Conservation (phyloP, 352 stramenopile genomes). For the Blastocystis sp. region DNA sequence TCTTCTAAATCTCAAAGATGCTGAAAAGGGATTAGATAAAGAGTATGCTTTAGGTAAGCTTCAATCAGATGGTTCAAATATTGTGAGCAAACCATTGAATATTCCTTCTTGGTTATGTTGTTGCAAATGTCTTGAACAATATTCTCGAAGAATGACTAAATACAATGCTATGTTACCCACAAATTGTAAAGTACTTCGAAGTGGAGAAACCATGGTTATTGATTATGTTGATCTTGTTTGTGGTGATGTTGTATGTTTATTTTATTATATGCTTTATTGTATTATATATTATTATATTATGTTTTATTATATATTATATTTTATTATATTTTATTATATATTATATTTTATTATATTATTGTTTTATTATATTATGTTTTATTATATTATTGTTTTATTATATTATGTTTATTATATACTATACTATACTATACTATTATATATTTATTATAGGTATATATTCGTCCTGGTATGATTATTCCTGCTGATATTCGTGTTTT, state of each 20-base stretch:
- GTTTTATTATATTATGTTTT: no score
- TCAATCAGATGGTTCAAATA: conserved; percentile 21
- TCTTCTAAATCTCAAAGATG: conserved; percentile 19
- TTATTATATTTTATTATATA: no score
- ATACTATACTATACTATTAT: neutral
- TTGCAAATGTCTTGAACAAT: neutral
- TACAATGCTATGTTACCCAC: conserved; percentile 14
- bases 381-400: no score
- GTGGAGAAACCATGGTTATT: conserved; percentile 2
- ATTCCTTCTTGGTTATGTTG: conserved; percentile 29
- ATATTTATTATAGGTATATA: conserved; percentile 19
- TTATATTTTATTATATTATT: no score
- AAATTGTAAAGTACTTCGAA: conserved; percentile 5
- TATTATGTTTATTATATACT: no score
- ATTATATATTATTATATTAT: no score
- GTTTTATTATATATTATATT: no score
- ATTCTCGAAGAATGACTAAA: conserved; percentile 3
- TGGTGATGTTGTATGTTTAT: conserved; percentile 35
- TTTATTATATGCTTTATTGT: no score
- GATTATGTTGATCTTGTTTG: conserved; percentile 22
- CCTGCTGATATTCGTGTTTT: conserved; percentile 20
- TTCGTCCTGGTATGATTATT: conserved; percentile 14
- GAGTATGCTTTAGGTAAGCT: conserved; percentile 7
- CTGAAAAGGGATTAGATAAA: conserved; percentile 17
- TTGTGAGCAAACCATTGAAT: conserved; percentile 18